Evolutionary conservation across 257 asterid genomes (phyloP).

Genomic region (Cinchona pubescens): DNA sequence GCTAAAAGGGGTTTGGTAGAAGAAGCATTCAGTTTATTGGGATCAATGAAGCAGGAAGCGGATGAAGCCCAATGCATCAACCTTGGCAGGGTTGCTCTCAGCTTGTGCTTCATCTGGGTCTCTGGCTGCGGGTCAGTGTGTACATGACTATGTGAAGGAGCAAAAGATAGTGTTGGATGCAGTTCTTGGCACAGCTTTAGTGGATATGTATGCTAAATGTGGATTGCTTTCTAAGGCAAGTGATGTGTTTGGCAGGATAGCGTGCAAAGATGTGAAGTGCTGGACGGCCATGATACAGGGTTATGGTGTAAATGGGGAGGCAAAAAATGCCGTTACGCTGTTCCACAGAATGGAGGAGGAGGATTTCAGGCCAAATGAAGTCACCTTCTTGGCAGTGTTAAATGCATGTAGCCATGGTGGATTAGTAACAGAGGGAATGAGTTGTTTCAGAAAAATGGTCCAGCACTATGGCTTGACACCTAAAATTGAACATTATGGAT

Average conservation of each 20-base stretch:
- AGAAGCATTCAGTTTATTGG: slow-evolving; percentile 35
- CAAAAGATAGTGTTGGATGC: slow-evolving; percentile 40
- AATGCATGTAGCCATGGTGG: slow-evolving; percentile 71
- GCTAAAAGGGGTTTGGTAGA: slow-evolving; percentile 42
- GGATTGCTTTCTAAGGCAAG: slow-evolving; percentile 56
- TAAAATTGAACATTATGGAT: slow-evolving; percentile 60
- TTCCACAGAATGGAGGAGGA: slow-evolving; percentile 53
- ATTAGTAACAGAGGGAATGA: slow-evolving; percentile 45
- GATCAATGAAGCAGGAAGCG: slow-evolving; percentile 38
- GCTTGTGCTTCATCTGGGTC: slow-evolving; percentile 49
- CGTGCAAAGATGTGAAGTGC: slow-evolving; percentile 46
- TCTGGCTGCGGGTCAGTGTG: slow-evolving; percentile 32
- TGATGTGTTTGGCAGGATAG: slow-evolving; percentile 35
- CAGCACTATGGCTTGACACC: slow-evolving; percentile 42
- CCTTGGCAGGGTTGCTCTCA: slow-evolving; percentile 52
- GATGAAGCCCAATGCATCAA: slow-evolving; percentile 46
- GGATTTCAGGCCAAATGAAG: slow-evolving; percentile 50
- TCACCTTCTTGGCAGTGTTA: slow-evolving; percentile 58
- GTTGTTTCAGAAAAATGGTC: slow-evolving; percentile 49
- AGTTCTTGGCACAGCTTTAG: slow-evolving; percentile 51
- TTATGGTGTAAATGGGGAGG: slow-evolving; percentile 49
- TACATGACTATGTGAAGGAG: slow-evolving; percentile 33
- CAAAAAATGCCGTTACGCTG: slow-evolving; percentile 36
- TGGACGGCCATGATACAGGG: slow-evolving; percentile 66
- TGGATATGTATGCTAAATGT: slow-evolving; percentile 57